Evolutionary conservation across 441 rosid genomes (phyloP).

Genomic region (Populus hybrid): DNA sequence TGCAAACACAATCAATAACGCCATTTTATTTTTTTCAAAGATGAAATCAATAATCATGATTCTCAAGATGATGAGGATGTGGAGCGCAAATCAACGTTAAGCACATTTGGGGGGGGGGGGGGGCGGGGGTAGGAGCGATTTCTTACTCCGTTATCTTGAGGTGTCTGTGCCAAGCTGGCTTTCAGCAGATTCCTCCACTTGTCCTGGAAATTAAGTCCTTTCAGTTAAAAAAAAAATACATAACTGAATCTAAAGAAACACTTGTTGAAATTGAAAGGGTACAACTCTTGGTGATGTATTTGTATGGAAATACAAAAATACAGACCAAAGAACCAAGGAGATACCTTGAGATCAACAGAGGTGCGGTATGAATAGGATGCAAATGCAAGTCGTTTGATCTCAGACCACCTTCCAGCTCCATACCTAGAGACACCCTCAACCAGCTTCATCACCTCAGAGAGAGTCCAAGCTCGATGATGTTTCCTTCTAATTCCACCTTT

Average conservation of each 20-base stretch:
- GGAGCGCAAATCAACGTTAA: neutral
- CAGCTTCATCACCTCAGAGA: slow-evolving; percentile 75
- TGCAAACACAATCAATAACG: neutral
- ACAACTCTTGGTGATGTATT: neutral
- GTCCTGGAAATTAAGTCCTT: slow-evolving; percentile 51
- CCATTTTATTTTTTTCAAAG: neutral
- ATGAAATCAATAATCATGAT: neutral
- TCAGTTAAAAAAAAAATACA: neutral
- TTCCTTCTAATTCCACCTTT: slow-evolving; percentile 83
- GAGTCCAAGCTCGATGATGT: slow-evolving; percentile 98
- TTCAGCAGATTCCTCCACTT: slow-evolving; percentile 94
- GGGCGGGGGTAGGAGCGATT: neutral
- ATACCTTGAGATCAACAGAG: slow-evolving; percentile 95
- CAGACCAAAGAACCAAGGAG: neutral
- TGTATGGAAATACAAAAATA: slow-evolving; percentile 1
- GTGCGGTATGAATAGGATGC: slow-evolving; percentile 86
- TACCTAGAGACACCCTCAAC: slow-evolving; percentile 89
- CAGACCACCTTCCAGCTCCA: slow-evolving; percentile 98
- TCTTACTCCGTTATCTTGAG: slow-evolving; percentile 65
- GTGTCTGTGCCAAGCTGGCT: slow-evolving; percentile 72
- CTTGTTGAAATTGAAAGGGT: neutral
- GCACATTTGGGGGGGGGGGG: neutral
- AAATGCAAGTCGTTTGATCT: slow-evolving; percentile 79
- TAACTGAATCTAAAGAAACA: neutral
- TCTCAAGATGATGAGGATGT: neutral